phyloP scores from a whole-genome alignment of 2,329 filamentous ascomycete genomes.

The Cladosporium cucumerinum region DNA sequence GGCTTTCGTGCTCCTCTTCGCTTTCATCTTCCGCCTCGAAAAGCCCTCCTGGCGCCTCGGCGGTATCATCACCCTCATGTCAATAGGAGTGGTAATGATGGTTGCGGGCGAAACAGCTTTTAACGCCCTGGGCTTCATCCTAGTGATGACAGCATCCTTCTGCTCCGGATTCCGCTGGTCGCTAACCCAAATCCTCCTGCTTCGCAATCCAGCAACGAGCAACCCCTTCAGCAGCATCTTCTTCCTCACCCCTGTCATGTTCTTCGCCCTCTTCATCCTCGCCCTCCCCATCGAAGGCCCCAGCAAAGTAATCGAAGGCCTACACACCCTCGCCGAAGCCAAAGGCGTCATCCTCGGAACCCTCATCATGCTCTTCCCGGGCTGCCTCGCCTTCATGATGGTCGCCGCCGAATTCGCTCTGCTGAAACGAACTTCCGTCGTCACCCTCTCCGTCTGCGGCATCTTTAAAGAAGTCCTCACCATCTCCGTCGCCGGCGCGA shows the following conservation, averaged over 20 bases:
- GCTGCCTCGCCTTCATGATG: slow-evolving; percentile 91
- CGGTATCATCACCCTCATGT: slow-evolving; percentile 87
- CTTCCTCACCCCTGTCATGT: slow-evolving; percentile 97
- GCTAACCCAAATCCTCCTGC: slow-evolving; percentile 93
- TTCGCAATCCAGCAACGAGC: slow-evolving; percentile 88
- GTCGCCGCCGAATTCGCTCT: slow-evolving; percentile 94
- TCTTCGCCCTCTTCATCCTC: slow-evolving; percentile 72
- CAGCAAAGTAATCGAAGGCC: slow-evolving; percentile 61
- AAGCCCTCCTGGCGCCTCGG: slow-evolving; percentile 81
- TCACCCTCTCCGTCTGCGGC: slow-evolving; percentile 91
- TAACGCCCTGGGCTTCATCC: slow-evolving; percentile 76
- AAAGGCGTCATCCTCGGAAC: slow-evolving; percentile 67
- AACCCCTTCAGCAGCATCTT: slow-evolving; percentile 98
- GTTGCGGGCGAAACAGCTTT: slow-evolving; percentile 93
- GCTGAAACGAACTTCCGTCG: slow-evolving; percentile 89
- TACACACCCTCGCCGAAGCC: slow-evolving; percentile 60
- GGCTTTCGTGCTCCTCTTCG: slow-evolving; percentile 91
- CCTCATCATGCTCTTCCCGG: slow-evolving; percentile 80
- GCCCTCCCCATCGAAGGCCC: slow-evolving; percentile 85
- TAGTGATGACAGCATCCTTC: slow-evolving; percentile 90
- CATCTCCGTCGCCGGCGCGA: slow-evolving; percentile 79
- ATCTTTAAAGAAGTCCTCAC: slow-evolving; percentile 99
- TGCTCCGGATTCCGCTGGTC: slow-evolving; percentile 97
- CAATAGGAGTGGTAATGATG: slow-evolving; percentile 93
- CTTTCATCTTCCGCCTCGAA: slow-evolving; percentile 90